A percentile compares a stretch with the other conserved stretches of the same genome.
phyloP scores from a whole-genome alignment of 129 eudicot genomes.

The Chrysanthemum lavandulifolium region DNA sequence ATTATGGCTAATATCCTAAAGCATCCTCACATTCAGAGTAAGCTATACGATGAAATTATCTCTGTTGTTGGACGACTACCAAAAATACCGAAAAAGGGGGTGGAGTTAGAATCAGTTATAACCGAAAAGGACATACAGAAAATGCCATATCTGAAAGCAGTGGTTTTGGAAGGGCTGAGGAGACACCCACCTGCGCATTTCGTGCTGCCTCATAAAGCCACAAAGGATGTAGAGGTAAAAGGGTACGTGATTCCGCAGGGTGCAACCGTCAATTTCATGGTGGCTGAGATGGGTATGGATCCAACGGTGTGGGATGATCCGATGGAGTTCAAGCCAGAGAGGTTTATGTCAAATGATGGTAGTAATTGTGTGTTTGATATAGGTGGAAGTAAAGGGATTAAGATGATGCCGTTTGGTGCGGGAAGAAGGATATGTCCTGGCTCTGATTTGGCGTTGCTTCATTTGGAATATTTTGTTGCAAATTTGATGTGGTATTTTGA shows the following conservation, averaged over 20 bases:
- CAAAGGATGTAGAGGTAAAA: conserved; percentile 42
- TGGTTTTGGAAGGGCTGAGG: conserved; percentile 53
- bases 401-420: conserved; percentile 75
- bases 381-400: conserved; percentile 49
- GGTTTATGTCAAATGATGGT: conserved; percentile 37
- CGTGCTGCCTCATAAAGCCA: conserved; percentile 43
- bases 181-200: conserved; percentile 66
- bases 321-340: conserved; percentile 59
- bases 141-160: conserved; percentile 57
- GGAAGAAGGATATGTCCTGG: conserved; percentile 74
- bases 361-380: conserved; percentile 41
- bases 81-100: background rate
- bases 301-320: conserved; percentile 65
- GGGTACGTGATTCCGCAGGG: conserved; percentile 46
- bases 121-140: conserved; percentile 45
- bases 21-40: conserved; percentile 49
- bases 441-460: conserved; percentile 49
- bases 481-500: conserved; percentile 49
- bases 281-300: conserved; percentile 62
- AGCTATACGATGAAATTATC: conserved; percentile 55
- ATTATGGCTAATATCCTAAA: conserved; percentile 72
- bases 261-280: conserved; percentile 49
- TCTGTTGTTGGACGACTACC: conserved; percentile 34
- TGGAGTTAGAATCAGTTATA: conserved; percentile 15
- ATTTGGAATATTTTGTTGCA: conserved; percentile 58